Conservation (phyloP, 2,329 filamentous ascomycete genomes). For the Colletotrichum sp. region DNA sequence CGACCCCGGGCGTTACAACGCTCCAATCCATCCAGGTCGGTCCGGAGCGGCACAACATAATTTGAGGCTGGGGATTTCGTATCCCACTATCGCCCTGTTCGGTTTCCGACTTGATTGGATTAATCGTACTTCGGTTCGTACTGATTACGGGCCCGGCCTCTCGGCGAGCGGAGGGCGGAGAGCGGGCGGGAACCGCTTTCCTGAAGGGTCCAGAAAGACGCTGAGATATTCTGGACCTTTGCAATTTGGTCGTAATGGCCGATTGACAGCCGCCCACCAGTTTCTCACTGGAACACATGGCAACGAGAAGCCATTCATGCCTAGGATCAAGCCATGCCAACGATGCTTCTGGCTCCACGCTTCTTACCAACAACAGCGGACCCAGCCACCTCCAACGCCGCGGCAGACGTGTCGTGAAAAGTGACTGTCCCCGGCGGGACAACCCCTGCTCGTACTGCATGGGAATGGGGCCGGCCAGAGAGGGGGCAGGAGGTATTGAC, state of each 20-base stretch:
- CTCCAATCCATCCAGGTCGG: not conserved
- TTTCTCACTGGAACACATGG: not conserved
- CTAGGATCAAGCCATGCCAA: not conserved
- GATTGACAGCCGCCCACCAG: not conserved
- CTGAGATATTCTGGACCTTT: not conserved
- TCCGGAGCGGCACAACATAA: not conserved
- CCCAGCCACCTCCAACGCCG: not conserved
- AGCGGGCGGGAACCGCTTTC: not conserved
- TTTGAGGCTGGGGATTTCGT: not conserved
- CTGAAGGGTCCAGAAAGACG: not conserved
- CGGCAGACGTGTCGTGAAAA: not conserved
- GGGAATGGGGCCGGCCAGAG: not conserved
- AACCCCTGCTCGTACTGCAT: not conserved
- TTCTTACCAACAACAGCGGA: not conserved
- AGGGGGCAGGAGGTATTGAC: constrained; percentile 2
- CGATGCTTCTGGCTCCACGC: not conserved
- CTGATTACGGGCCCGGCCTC: not conserved
- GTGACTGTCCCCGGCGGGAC: not conserved
- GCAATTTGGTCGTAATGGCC: not conserved
- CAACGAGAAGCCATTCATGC: not conserved
- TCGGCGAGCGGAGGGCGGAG: not conserved
- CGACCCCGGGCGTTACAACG: not conserved
- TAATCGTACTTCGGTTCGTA: not conserved
- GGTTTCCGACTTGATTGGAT: not conserved
- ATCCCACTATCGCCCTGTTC: not conserved